These are phyloP conservation scores for Bipolaris oryzae DNA, from an alignment of 2,329 filamentous ascomycete species.

Conservation along the genomic window DNA sequence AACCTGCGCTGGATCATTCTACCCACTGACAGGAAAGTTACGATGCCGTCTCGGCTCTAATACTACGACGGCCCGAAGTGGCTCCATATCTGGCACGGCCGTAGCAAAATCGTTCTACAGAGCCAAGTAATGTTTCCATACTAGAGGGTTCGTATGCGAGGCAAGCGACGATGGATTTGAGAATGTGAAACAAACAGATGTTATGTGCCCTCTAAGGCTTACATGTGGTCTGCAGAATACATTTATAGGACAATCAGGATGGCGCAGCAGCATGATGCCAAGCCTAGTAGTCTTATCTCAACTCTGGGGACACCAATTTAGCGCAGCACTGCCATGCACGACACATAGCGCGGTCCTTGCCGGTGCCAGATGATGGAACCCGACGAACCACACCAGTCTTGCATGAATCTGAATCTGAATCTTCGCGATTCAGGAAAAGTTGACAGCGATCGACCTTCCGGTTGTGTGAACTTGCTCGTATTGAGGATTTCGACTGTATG, in stretches of 20 bases:
- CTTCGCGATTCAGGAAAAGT: not conserved
- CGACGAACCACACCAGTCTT: constrained; percentile 4
- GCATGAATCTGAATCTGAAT: constrained; percentile 2
- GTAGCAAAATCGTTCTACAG: not conserved
- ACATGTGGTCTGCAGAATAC: not conserved
- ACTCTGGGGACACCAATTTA: constrained; percentile 3
- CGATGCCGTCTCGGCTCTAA: not conserved
- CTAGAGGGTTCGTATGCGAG: not conserved
- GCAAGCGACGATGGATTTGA: not conserved
- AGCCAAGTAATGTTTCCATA: not conserved
- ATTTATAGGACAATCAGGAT: not conserved
- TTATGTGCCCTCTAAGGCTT: not conserved
- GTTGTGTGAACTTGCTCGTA: not conserved
- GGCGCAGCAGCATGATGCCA: constrained; percentile 6
- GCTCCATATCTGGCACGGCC: not conserved
- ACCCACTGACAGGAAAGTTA: not conserved
- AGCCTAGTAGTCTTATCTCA: not conserved
- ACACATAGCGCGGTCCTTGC: constrained; percentile 12
- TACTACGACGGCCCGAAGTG: not conserved
- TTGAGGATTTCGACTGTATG: not conserved
- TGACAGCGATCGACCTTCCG: not conserved
- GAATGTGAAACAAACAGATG: not conserved
- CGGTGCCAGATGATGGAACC: constrained; percentile 1
- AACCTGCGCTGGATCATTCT: not conserved
- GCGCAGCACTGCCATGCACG: constrained; percentile 9